Base-by-base conservation (phyloP, 2,329 filamentous ascomycete genomes). In the Penicillium polonicum region DNA sequence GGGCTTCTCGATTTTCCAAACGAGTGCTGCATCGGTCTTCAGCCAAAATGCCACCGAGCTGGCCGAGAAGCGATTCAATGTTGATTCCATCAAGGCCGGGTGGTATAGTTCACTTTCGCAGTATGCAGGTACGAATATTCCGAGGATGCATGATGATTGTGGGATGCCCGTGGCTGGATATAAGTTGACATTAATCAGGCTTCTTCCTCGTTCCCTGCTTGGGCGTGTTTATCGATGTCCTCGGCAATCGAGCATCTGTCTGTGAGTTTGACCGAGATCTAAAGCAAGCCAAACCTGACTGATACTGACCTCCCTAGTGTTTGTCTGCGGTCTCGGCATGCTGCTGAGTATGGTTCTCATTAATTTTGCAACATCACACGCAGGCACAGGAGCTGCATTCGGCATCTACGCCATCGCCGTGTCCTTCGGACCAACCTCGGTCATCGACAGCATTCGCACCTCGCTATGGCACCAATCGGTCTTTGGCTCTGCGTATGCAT, bases 361-460 rank as follows among this genome's bases (percentile, higher is more conserved):
- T 1, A 82, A 80, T 25, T 87, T 81, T 74, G 80, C 80, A 0
- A 71, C 76, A 0, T 78, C 76, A 0, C 68, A 77, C 0, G 62
- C 74, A 0, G 84, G 85, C 0, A 86, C 84, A 0, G 83, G 82
- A 0, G 83, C 83, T 0, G 78, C 81, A 0, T 87, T 87, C 36
- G 85, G 82, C 1, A 78, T 87, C 21, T 87, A 82, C 43, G 85
- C 84, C 0, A 72, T 87, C 13, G 82, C 83, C 0, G 74, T 74
- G 5, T 81, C 79, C 0, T 74, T 87, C 2, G 84, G 84, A 0
- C 83, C 84, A 0, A 85, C 83, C 0, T 76, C 80, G 4, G 83
- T 87, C 57, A 85, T 87, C 52, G 85, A 87, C 65, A 76, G 81
- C 23, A 84, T 86, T 27, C 82, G 85, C 17, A 85, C 84, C 0